Percentiles rank a stretch among this genome's conserved stretches.
Evolutionary conservation across 1,139 yeast genomes (phyloP).

Genomic region (Blastobotrys capitulatus): DNA sequence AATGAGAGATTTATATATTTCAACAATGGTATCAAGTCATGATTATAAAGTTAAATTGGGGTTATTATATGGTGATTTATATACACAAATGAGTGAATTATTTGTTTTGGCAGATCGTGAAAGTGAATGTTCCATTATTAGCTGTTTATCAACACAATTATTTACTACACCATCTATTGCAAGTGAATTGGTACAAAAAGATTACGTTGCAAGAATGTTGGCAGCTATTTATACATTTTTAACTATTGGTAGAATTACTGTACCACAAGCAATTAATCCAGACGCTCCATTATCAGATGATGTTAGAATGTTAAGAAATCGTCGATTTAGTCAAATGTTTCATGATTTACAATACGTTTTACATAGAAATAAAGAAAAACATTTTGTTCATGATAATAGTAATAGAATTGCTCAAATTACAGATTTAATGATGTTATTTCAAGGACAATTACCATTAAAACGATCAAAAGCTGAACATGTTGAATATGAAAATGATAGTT

Average conservation of each 20-base stretch:
- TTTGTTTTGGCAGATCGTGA: conserved; percentile 70
- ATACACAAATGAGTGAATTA: conserved; percentile 72
- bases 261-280: conserved; percentile 43
- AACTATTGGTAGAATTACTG: conserved; percentile 49
- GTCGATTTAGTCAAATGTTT: conserved; percentile 80
- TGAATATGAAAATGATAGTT: conserved; percentile 84
- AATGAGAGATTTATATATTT: conserved; percentile 64
- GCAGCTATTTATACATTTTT: conserved; percentile 63
- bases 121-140: conserved; percentile 74
- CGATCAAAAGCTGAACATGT: conserved; percentile 81
- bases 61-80: conserved; percentile 76
- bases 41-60: conserved; percentile 57
- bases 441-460: conserved; percentile 69
- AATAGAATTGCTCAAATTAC: conserved; percentile 44
- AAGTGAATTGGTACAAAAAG: conserved; percentile 60
- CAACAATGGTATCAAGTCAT: conserved; percentile 63
- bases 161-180: conserved; percentile 83
- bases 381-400: conserved; percentile 31
- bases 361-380: conserved; percentile 58
- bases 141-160: conserved; percentile 73
- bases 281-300: conserved; percentile 31
- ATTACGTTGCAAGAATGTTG: conserved; percentile 61
- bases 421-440: conserved; percentile 65
- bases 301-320: conserved; percentile 50
- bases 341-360: conserved; percentile 78